Percentiles rank a stretch among this genome's conserved stretches.
phyloP scores from a whole-genome alignment of 2,329 filamentous ascomycete genomes.

The Exophiala dermatitidis region DNA sequence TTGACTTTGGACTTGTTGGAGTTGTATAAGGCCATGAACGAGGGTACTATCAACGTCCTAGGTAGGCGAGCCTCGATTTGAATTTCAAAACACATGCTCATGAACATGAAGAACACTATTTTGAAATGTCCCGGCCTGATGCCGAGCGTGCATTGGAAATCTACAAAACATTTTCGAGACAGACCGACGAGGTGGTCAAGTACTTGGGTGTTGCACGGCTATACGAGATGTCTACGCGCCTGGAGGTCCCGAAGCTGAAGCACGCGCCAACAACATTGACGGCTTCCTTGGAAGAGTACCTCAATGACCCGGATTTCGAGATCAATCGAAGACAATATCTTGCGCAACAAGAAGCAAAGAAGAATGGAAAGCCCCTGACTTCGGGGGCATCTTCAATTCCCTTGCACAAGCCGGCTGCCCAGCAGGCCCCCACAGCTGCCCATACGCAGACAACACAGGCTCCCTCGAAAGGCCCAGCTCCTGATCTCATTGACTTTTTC shows the following conservation, averaged over 20 bases:
- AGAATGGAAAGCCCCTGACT: conserved; percentile 33
- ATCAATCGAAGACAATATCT: conserved; percentile 86
- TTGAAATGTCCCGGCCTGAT: conserved; percentile 93
- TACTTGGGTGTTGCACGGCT: conserved; percentile 81
- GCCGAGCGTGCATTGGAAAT: conserved; percentile 86
- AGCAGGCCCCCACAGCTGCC: conserved; percentile 21
- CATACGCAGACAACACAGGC: conserved; percentile 29
- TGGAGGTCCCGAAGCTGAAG: conserved; percentile 94
- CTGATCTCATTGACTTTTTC: conserved; percentile 89
- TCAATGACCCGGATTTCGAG: conserved; percentile 92
- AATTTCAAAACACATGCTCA: conserved; percentile 17
- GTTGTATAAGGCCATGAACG: conserved; percentile 90
- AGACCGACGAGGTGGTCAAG: conserved; percentile 87
- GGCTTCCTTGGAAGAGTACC: conserved; percentile 84
- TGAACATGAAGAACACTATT: conserved; percentile 68
- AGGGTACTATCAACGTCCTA: conserved; percentile 92
- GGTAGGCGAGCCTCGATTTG: conserved; percentile 49
- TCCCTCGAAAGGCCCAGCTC: conserved; percentile 38
- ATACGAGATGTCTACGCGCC: conserved; percentile 82
- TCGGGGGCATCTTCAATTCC: conserved; percentile 18
- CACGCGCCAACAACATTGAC: conserved; percentile 90
- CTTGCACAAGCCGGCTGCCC: conserved; percentile 29
- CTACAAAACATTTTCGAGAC: conserved; percentile 83
- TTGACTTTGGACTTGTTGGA: conserved; percentile 83
- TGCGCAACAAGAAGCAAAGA: conserved; percentile 67